Evolutionary conservation across 345 rosid species (phyloP).

Genomic region (Heritiera fomes): DNA sequence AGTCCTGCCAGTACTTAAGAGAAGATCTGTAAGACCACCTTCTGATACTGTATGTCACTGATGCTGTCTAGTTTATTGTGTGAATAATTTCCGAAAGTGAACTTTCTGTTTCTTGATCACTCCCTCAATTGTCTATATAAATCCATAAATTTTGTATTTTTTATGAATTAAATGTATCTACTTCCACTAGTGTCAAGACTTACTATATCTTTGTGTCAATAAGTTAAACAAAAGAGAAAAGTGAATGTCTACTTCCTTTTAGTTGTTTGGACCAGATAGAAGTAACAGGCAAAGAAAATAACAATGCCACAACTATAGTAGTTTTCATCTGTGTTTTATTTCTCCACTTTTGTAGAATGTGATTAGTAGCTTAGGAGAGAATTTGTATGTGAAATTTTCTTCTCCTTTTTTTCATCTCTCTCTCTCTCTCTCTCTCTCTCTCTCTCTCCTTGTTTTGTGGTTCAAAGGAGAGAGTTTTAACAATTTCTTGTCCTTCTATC

Average conservation of each 20-base stretch:
- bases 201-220: neutral
- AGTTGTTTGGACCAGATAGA: neutral
- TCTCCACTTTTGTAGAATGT: neutral
- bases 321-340: neutral
- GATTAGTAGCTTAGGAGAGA: slow-evolving; percentile 1
- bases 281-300: neutral
- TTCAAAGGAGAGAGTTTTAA: slow-evolving; percentile 9
- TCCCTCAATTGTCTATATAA: neutral
- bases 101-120: neutral
- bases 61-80: neutral
- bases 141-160: neutral
- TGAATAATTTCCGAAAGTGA: neutral
- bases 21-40: slow-evolving; percentile 48
- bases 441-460: neutral
- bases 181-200: slow-evolving; percentile 12
- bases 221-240: neutral
- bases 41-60: neutral
- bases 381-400: neutral
- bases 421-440: neutral
- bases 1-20: slow-evolving; percentile 80
- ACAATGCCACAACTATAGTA: neutral
- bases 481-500: neutral
- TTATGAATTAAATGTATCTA: neutral
- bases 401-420: neutral
- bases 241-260: neutral